Conservation (phyloP, 768 basidiomycete genomes). For the Roridomyces roridus region DNA sequence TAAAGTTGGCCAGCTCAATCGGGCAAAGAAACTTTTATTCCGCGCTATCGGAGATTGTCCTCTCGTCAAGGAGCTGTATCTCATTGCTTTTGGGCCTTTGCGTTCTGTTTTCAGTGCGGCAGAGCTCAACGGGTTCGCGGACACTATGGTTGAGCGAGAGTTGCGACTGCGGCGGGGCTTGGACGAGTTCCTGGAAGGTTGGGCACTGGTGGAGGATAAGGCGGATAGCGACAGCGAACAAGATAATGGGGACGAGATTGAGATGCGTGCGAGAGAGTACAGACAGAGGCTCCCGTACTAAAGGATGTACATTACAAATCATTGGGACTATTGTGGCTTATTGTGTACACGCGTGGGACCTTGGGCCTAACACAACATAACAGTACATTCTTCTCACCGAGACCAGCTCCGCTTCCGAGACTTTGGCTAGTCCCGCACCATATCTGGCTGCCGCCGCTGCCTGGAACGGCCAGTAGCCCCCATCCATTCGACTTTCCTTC, state of each 20-base stretch:
- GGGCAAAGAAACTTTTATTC: constrained; percentile 76
- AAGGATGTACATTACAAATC: too few species aligned
- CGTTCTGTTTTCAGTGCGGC: constrained; percentile 62
- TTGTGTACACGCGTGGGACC: too few species aligned
- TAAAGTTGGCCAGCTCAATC: constrained; percentile 56
- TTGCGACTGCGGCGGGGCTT: constrained; percentile 66
- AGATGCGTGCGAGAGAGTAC: constrained; percentile 62
- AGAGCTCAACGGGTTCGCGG: constrained; percentile 68
- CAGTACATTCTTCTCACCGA: not conserved
- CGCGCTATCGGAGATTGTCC: constrained; percentile 80
- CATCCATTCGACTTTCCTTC: constrained; percentile 6
- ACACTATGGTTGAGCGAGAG: constrained; percentile 80
- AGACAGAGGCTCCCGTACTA: constrained; percentile 70
- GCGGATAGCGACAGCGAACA: constrained; percentile 21
- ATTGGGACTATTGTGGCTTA: too few species aligned
- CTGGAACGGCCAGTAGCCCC: too few species aligned
- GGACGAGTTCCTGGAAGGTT: constrained; percentile 60
- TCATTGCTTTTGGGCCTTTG: constrained; percentile 77
- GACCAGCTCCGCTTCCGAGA: not conserved
- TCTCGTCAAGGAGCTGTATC: constrained; percentile 77
- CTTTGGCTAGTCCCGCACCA: not conserved
- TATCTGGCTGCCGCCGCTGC: not conserved
- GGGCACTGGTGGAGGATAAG: constrained; percentile 47
- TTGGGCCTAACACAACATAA: too few species aligned
- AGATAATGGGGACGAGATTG: constrained; percentile 55